Conservation (phyloP, 1,284 basidiomycete genomes). For the Heterobasidion irregulare region DNA sequence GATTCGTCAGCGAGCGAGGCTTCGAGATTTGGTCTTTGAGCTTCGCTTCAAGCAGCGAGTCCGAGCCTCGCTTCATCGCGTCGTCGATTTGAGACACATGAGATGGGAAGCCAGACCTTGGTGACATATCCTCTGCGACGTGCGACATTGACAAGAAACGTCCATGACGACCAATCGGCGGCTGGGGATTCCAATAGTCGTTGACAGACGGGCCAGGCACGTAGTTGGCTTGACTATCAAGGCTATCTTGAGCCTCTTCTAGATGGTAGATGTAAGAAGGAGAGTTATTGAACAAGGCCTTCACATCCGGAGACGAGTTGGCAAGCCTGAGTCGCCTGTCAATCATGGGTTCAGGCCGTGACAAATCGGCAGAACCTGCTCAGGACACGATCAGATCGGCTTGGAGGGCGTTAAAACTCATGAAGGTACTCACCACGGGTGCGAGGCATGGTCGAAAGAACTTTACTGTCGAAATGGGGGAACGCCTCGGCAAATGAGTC, state of each 20-base stretch:
- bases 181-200: slow-evolving; percentile 71
- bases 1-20: slow-evolving; percentile 68
- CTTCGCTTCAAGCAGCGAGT: slow-evolving; percentile 82
- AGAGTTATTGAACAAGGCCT: slow-evolving; percentile 84
- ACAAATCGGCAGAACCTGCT: slow-evolving; percentile 69
- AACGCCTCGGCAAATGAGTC: slow-evolving; percentile 95
- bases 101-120: slow-evolving; percentile 60
- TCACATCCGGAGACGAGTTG: slow-evolving; percentile 89
- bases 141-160: slow-evolving; percentile 10
- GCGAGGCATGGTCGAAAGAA: slow-evolving; percentile 65
- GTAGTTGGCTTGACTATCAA: slow-evolving; percentile 45
- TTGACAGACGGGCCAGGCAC: slow-evolving; percentile 35
- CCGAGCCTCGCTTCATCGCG: slow-evolving; percentile 67
- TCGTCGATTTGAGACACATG: slow-evolving; percentile 59
- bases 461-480: slow-evolving; percentile 95
- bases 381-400: not conserved
- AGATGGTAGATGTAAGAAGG: slow-evolving; percentile 70
- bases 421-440: slow-evolving; percentile 46
- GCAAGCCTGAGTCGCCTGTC: slow-evolving; percentile 77
- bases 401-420: not conserved
- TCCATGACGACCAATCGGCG: slow-evolving; percentile 55
- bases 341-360: slow-evolving; percentile 59
- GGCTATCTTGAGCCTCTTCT: slow-evolving; percentile 54
- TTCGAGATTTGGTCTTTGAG: slow-evolving; percentile 71
- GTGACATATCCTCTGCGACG: slow-evolving; percentile 14